Evolutionary conservation across 2,329 filamentous ascomycete species (phyloP).

Genomic region (Pleomassaria siparia): DNA sequence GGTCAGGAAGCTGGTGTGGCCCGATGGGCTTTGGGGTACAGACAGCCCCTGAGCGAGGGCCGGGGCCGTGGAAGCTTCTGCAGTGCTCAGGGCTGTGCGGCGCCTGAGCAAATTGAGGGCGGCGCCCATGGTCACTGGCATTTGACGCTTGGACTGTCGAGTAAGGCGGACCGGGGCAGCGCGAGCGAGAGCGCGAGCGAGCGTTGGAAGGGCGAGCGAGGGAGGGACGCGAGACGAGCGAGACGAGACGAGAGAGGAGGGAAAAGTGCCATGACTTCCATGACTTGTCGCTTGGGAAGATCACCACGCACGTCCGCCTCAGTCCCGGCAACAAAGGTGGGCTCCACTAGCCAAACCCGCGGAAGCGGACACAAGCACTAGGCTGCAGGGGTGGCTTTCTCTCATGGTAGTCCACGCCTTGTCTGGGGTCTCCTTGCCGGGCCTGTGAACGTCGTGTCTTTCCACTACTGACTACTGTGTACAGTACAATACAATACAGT

Average conservation of each 20-base stretch:
- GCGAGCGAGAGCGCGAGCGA: conserved; percentile 35
- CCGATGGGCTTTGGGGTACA: conserved; percentile 15
- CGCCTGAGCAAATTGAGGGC: conserved; percentile 30
- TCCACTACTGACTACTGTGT: conserved; percentile 11
- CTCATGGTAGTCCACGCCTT: conserved; percentile 5
- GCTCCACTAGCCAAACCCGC: conserved; percentile 24
- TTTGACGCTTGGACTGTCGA: conserved; percentile 36
- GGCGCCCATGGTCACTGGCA: conserved; percentile 39
- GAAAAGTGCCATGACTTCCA: too few relatives aligned
- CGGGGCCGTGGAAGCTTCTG: conserved; percentile 35
- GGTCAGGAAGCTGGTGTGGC: conserved; percentile 18
- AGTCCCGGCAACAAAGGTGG: conserved; percentile 32
- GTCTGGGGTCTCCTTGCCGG: conserved; percentile 17
- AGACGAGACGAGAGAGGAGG: background rate
- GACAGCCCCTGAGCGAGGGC: conserved; percentile 39
- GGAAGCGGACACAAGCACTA: conserved; percentile 28
- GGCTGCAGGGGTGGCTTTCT: conserved; percentile 9
- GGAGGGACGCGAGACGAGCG: too few relatives aligned
- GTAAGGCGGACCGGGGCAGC: conserved; percentile 36
- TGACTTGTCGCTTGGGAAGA: conserved; percentile 37
- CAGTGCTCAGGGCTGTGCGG: conserved; percentile 23
- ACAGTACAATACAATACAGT: too few relatives aligned
- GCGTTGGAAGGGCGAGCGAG: conserved; percentile 32
- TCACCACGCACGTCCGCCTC: conserved; percentile 36
- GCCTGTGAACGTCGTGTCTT: conserved; percentile 31